A percentile compares a stretch with the other conserved stretches of the same genome.
Conservation (phyloP, 139 green algal species). For the Chlamydomonas sp. region DNA sequence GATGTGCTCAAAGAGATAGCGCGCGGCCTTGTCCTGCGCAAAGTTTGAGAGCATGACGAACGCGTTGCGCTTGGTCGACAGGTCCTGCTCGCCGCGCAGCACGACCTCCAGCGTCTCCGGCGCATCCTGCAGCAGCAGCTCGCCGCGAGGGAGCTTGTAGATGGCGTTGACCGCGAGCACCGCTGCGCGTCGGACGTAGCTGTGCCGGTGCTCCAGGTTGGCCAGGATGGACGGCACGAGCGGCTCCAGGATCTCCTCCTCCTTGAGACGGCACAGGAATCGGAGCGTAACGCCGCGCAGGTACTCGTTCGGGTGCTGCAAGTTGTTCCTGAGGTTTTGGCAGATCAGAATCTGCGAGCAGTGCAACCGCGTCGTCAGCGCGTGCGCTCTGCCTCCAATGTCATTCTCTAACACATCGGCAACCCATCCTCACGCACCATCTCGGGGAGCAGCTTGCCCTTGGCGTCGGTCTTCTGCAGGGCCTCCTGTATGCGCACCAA, state of each 20-base stretch:
- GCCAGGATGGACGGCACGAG: conserved; percentile 85
- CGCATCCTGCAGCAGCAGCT: conserved; percentile 72
- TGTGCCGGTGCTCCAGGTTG: conserved; percentile 96
- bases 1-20: conserved; percentile 79
- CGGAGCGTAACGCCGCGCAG: conserved; percentile 89
- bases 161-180: conserved; percentile 90
- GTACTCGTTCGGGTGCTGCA: conserved; percentile 99
- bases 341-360: conserved; percentile 93
- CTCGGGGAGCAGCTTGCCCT: conserved; percentile 94
- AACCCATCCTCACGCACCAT: no score
- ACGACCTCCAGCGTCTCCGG: conserved; percentile 86
- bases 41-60: conserved; percentile 83
- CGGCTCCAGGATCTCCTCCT: conserved; percentile 97
- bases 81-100: conserved; percentile 69
- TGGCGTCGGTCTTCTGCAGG: conserved; percentile 94
- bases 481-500: conserved; percentile 91
- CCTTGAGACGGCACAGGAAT: conserved; percentile 92
- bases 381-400: no score
- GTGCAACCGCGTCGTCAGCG: no score
- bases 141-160: conserved; percentile 88
- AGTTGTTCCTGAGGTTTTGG: conserved; percentile 97
- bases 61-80: conserved; percentile 88
- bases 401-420: no score
- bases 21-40: conserved; percentile 73
- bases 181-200: conserved; percentile 92